These are phyloP conservation scores for Mycena kentingensis DNA, from an alignment of 768 basidiomycete genomes.

Conservation along the genomic window DNA sequence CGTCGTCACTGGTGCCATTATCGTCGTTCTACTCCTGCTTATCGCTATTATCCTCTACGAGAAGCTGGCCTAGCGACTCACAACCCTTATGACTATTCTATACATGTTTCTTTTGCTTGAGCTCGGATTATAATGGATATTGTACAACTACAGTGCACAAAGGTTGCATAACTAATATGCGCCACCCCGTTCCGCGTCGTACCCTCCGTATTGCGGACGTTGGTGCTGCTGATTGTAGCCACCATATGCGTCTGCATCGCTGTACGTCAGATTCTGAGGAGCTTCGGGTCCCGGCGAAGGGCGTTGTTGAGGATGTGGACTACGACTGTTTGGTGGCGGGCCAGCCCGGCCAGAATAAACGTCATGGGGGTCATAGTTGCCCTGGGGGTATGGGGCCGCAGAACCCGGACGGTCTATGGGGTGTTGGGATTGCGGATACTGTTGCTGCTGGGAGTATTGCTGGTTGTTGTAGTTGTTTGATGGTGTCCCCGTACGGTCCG, in stretches of 20 bases:
- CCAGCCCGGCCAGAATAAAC: constrained; percentile 55
- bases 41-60: constrained; percentile 82
- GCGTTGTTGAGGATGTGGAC: constrained; percentile 27
- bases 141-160: constrained; percentile 13
- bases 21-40: constrained; percentile 79
- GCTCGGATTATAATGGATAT: constrained; percentile 23
- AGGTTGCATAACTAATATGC: constrained; percentile 21
- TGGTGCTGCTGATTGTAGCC: constrained; percentile 25
- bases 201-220: constrained; percentile 7
- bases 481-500: too few relatives aligned
- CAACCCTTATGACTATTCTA: constrained; percentile 15
- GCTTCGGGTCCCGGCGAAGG: constrained; percentile 23
- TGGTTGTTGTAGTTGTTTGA: not conserved
- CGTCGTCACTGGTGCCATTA: constrained; percentile 83
- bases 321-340: too few relatives aligned
- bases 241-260: constrained; percentile 41
- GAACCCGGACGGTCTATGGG: constrained; percentile 37
- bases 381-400: constrained; percentile 18
- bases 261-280: constrained; percentile 34
- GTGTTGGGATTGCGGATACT: constrained; percentile 37
- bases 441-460: not conserved
- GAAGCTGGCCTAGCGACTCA: constrained; percentile 52
- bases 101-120: constrained; percentile 12
- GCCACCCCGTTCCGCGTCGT: constrained; percentile 17
- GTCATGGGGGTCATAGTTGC: constrained; percentile 52